These are phyloP conservation scores for Asterella californica DNA, from an alignment of 225 moss, liverwort and hornwort genomes.

Conservation along the genomic window DNA sequence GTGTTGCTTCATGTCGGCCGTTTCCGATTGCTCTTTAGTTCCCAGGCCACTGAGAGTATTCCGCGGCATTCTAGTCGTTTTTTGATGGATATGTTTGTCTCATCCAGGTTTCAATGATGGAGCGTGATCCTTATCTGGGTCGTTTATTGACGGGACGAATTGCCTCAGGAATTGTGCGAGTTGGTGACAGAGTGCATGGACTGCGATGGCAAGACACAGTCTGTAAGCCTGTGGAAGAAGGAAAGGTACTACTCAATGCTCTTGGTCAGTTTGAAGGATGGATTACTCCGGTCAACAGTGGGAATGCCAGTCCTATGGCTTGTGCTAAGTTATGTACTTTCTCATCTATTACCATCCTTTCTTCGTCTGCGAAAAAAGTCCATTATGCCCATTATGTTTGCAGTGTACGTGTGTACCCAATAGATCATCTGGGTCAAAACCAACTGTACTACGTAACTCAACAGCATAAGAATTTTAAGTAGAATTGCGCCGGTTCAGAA, in stretches of 20 bases:
- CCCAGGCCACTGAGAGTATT: neutral
- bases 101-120: conserved; percentile 91
- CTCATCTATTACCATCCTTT: neutral
- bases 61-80: neutral
- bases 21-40: no score
- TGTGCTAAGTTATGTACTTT: neutral
- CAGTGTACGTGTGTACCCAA: neutral
- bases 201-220: conserved; percentile 53
- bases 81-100: neutral
- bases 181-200: conserved; percentile 88
- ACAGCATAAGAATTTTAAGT: neutral
- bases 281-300: neutral
- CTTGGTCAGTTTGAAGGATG: neutral
- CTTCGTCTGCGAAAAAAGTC: neutral
- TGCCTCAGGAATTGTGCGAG: conserved; percentile 75
- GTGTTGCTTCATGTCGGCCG: neutral
- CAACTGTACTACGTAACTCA: neutral
- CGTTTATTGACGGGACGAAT: conserved; percentile 89
- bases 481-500: neutral
- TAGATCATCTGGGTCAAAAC: no score
- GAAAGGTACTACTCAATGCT: conserved; percentile 50
- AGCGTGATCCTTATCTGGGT: conserved; percentile 87
- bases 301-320: neutral
- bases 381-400: neutral
- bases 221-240: conserved; percentile 55